Base-by-base conservation (phyloP, 345 rosid genomes). In the Viola odorata region DNA sequence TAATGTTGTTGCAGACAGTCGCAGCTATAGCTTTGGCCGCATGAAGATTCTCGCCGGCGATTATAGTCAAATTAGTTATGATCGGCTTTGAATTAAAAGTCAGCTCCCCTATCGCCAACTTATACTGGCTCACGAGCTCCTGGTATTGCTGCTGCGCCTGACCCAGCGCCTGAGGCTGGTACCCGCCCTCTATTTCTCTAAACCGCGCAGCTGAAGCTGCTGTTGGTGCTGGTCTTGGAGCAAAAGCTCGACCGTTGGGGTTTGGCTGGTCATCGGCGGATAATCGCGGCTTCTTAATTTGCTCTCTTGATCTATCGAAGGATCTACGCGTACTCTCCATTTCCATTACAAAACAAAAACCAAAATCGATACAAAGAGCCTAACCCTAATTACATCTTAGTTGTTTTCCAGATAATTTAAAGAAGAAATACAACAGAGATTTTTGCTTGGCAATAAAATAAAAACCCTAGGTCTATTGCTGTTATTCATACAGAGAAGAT, bases 31-130 rank as follows among this genome's bases (percentile, higher is more conserved):
- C 84, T 65, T 86, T 95, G 7, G 99, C 99, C 8, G 89, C 87
- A 16, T 85, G 91, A 36, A 78, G 74, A 84, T 85, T 95, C 75
- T 95, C 97, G 39, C 97, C 99, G 1, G 97, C 99, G 40, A 95
- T 95, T 65, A 95, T 91, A 2, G 96, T 95, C 74, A 95, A 82
- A 66, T 88, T 95, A 45, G 99, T 91, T 17, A 95, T 95, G 48
- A 95, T 95, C 16, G 97, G 99, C 73, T 95, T 95, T 7, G 99
- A 95, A 75, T 95, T 95, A 73, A 95, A 86, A 11, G 96, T 91
- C 63, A 95, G 88, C 86, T 95, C 99, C 3, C 96, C 77, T 0
- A 95, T 67, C 7, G 99, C 99, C 5, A 88, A 77, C 78, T 78
- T 84, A 74, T 91, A 95, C 82, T 88, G 95, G 55, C 78, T 87